These are phyloP conservation scores for Globisporangium viniferum DNA, from an alignment of 352 stramenopile species.

Conservation along the genomic window DNA sequence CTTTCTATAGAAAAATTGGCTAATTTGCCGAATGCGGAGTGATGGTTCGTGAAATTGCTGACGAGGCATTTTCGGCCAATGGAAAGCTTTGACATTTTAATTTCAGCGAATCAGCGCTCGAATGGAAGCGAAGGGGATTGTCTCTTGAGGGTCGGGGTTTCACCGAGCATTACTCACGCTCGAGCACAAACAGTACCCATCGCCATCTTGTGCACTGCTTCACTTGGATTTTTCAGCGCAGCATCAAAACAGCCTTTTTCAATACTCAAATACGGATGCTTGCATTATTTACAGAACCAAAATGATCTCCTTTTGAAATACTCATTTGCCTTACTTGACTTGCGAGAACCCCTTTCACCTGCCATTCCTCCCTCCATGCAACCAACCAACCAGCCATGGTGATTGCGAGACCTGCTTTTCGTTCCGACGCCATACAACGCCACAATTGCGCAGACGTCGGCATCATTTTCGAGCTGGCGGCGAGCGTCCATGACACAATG, in stretches of 20 bases:
- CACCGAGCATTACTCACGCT: constrained; percentile 3
- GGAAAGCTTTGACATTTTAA: not conserved
- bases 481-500: not conserved
- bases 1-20: constrained; percentile 11
- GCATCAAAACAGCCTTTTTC: not conserved
- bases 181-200: constrained; percentile 11
- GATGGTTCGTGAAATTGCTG: not conserved
- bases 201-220: not conserved
- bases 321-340: not conserved
- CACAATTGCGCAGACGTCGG: not conserved
- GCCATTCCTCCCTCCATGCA: not conserved
- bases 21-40: not conserved
- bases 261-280: not conserved
- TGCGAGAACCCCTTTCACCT: not conserved
- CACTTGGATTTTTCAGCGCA: not conserved
- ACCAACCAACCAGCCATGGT: not conserved
- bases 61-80: not conserved
- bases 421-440: not conserved
- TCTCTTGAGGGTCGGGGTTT: constrained; percentile 1
- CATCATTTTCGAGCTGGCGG: not conserved
- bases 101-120: constrained; percentile 4
- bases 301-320: not conserved
- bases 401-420: constrained; percentile 8
- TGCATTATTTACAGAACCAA: not conserved
- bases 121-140: not conserved